Evolutionary conservation across 805 yeast species (phyloP).

Genomic region (Candida nanaspora): DNA sequence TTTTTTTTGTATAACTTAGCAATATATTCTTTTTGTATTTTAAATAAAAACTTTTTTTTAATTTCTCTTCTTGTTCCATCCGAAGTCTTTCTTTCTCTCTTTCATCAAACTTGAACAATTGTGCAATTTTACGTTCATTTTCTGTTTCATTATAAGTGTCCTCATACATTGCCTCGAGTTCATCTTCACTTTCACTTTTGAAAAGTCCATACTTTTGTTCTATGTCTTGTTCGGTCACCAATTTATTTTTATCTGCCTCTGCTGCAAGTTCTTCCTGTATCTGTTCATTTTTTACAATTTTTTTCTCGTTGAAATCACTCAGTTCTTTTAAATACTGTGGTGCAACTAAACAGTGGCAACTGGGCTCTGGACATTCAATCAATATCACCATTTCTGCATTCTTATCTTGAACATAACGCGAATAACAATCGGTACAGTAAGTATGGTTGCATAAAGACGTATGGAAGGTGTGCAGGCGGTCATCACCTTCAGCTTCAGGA

Average conservation of each 20-base stretch:
- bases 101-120: conserved; percentile 1
- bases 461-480: neutral
- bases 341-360: conserved; percentile 38
- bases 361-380: conserved; percentile 62
- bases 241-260: neutral
- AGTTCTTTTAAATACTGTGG: conserved; percentile 30
- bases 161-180: neutral
- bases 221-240: conserved; percentile 14
- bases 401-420: conserved; percentile 45
- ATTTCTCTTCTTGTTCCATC: neutral
- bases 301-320: conserved; percentile 14
- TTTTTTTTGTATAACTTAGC: conserved; percentile 44
- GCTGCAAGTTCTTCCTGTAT: neutral
- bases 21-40: conserved; percentile 38
- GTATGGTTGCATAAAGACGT: conserved; percentile 34
- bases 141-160: neutral
- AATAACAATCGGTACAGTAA: conserved; percentile 66
- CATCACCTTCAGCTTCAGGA: conserved; percentile 1
- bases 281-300: conserved; percentile 2
- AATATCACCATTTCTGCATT: conserved; percentile 33
- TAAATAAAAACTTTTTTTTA: conserved; percentile 11
- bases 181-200: conserved; percentile 1
- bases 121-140: neutral
- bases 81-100: neutral
- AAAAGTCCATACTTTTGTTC: neutral